A percentile compares a stretch with the other conserved stretches of the same genome.
Evolutionary conservation across 164 flowering plant species (phyloP).

Genomic region (Vitis vinifera): ASM3070453v1 NC_081814.1:2404501-2405000

Average conservation of each 20-base stretch:
- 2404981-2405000: too few species aligned
- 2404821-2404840: constrained; percentile 93
- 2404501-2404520: constrained; percentile 32
- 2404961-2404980: too few species aligned
- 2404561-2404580: constrained; percentile 31
- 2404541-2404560: constrained; percentile 19
- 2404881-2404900: not conserved
- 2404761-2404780: constrained; percentile 89
- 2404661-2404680: constrained; percentile 60
- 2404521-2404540: constrained; percentile 27
- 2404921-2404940: not conserved
- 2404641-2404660: constrained; percentile 80
- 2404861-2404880: constrained; percentile 13
- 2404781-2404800: constrained; percentile 92
- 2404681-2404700: constrained; percentile 84
- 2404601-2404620: constrained; percentile 84
- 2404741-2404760: constrained; percentile 89
- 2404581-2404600: constrained; percentile 71
- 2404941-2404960: too few species aligned
- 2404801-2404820: constrained; percentile 98
- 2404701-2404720: constrained; percentile 76
- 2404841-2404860: constrained; percentile 49
- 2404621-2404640: constrained; percentile 95
- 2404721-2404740: constrained; percentile 97
- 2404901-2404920: not conserved